These are phyloP conservation scores for Cucurbita moschata DNA, from an alignment of 306 rosid genomes.

Conservation along the genomic window DNA sequence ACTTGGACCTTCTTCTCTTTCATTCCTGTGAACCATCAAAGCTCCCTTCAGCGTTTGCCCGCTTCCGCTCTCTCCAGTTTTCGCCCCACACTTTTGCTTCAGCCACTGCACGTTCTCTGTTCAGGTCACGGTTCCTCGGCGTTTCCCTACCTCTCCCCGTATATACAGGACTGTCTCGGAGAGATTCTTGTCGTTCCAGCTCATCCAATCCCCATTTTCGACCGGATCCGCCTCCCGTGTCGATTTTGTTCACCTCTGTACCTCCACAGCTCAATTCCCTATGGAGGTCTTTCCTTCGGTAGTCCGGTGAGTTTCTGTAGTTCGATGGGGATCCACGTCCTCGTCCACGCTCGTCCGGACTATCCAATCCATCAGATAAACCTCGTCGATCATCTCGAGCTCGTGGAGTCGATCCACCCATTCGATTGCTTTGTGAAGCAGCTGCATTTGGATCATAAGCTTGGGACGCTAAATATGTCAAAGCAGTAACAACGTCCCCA, in stretches of 20 bases:
- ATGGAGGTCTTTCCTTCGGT: slow-evolving; percentile 42
- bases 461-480: slow-evolving; percentile 72
- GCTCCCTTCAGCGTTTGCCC: slow-evolving; percentile 66
- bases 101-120: slow-evolving; percentile 89
- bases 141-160: slow-evolving; percentile 71
- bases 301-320: slow-evolving; percentile 65
- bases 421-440: slow-evolving; percentile 37
- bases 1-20: slow-evolving; percentile 1
- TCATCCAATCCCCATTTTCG: slow-evolving; percentile 75
- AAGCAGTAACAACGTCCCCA: slow-evolving; percentile 67
- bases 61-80: slow-evolving; percentile 88
- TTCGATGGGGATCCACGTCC: slow-evolving; percentile 68
- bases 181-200: slow-evolving; percentile 53
- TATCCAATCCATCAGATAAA: slow-evolving; percentile 56
- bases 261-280: slow-evolving; percentile 35
- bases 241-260: slow-evolving; percentile 39
- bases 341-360: slow-evolving; percentile 49
- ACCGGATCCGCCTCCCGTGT: slow-evolving; percentile 69
- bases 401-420: slow-evolving; percentile 76
- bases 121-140: slow-evolving; percentile 77
- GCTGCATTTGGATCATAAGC: slow-evolving; percentile 61
- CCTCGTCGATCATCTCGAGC: slow-evolving; percentile 52
- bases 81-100: slow-evolving; percentile 96
- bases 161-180: slow-evolving; percentile 66
- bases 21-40: slow-evolving; percentile 79